Conservation (phyloP, 441 rosid species). For the Eutrema salsugineum region DNA sequence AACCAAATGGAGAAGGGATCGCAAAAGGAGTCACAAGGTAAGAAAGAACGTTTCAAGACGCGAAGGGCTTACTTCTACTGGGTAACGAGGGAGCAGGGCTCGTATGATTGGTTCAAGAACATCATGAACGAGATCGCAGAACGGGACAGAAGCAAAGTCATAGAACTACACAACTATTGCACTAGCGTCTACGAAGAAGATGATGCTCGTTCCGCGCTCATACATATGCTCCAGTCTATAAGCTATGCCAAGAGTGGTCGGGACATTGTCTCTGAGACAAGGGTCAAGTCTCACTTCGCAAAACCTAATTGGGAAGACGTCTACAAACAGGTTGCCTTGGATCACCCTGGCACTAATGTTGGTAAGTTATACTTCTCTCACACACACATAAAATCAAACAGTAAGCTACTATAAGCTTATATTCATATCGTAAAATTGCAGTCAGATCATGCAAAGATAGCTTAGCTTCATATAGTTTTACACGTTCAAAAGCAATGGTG, state of each 20-base stretch:
- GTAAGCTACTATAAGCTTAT: background rate
- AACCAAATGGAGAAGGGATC: slow-evolving; percentile 21
- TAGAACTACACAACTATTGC: slow-evolving; percentile 28
- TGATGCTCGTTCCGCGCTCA: slow-evolving; percentile 28
- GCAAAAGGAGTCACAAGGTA: slow-evolving; percentile 4
- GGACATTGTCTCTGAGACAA: slow-evolving; percentile 30
- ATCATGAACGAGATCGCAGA: slow-evolving; percentile 32
- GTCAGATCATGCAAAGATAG: background rate
- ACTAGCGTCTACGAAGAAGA: slow-evolving; percentile 27
- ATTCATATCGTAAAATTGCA: background rate
- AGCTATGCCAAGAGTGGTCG: slow-evolving; percentile 20
- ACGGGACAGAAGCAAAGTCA: slow-evolving; percentile 18
- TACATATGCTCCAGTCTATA: slow-evolving; percentile 28
- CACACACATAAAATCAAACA: background rate
- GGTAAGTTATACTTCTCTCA: slow-evolving; percentile 12
- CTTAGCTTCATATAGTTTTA: background rate
- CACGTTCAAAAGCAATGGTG: background rate
- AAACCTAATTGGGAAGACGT: slow-evolving; percentile 29
- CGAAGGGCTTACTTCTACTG: slow-evolving; percentile 29
- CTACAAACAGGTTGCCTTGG: slow-evolving; percentile 15
- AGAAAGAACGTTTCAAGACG: slow-evolving; percentile 23
- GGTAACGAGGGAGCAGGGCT: slow-evolving; percentile 28
- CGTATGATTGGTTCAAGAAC: slow-evolving; percentile 33
- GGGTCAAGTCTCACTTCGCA: slow-evolving; percentile 29
- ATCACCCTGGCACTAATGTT: slow-evolving; percentile 27